phyloP scores from a whole-genome alignment of 78 protist genomes.

The Speleostelium caveatum region DNA sequence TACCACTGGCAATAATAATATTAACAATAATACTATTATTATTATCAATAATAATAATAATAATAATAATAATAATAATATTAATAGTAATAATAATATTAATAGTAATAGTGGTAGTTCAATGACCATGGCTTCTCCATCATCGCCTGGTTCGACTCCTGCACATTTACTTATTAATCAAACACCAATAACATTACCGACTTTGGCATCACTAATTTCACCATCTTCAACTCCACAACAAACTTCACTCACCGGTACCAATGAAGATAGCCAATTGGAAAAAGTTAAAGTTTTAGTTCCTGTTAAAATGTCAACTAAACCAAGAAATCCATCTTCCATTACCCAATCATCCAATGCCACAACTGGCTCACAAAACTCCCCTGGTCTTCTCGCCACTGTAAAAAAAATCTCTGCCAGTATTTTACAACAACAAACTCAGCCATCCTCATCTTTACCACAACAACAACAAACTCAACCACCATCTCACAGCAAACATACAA shows the following conservation, averaged over 20 bases:
- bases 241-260: background rate
- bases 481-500: background rate
- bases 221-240: background rate
- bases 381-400: background rate
- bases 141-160: background rate
- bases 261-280: background rate
- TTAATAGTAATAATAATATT: constrained; percentile 17
- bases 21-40: no score
- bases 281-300: constrained; percentile 1
- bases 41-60: background rate
- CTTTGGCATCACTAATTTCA: constrained; percentile 47
- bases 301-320: background rate
- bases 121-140: background rate
- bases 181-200: constrained; percentile 20
- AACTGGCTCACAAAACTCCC: background rate
- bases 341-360: background rate
- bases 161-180: background rate
- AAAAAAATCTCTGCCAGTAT: background rate
- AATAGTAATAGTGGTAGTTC: background rate
- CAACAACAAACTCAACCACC: constrained; percentile 20
- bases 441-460: background rate
- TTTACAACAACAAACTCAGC: background rate
- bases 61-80: constrained; percentile 9
- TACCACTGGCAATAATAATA: no score
- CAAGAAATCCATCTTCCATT: background rate